Evolutionary conservation across 169 alveolate genomes (phyloP).

Genomic region (Perkinsus marinus): DNA sequence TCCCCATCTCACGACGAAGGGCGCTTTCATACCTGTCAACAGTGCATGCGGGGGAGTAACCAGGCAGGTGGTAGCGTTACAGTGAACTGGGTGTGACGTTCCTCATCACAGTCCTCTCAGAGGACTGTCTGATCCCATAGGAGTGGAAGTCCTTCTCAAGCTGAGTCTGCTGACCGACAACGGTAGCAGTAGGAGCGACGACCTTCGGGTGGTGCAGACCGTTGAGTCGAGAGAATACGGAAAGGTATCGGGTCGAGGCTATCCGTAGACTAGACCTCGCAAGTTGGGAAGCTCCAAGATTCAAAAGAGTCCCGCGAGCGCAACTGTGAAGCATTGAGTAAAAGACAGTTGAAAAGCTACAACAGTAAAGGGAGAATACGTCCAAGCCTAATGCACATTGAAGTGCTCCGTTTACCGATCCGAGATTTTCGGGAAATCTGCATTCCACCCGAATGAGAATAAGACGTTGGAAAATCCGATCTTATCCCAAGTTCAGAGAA

Average conservation of each 20-base stretch:
- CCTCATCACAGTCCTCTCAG: not conserved
- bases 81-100: not conserved
- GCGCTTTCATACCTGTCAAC: constrained; percentile 34
- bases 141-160: not conserved
- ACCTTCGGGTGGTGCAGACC: not conserved
- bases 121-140: not conserved
- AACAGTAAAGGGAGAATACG: too few relatives aligned
- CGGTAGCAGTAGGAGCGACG: not conserved
- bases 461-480: too few relatives aligned
- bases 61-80: not conserved
- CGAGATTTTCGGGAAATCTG: too few relatives aligned
- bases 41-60: not conserved
- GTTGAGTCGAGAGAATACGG: not conserved
- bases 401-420: too few relatives aligned
- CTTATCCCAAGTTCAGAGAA: too few relatives aligned
- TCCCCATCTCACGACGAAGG: constrained; percentile 36
- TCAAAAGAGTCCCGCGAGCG: not conserved
- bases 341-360: not conserved
- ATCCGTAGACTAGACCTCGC: not conserved
- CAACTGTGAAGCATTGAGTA: not conserved
- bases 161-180: not conserved
- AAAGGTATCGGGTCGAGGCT: not conserved
- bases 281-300: not conserved
- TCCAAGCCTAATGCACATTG: too few relatives aligned
- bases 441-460: too few relatives aligned